A percentile compares a stretch with the other conserved stretches of the same genome.
Evolutionary conservation across 495 filamentous ascomycete genomes (phyloP).

Genomic region (Hypoxylon intermedium): DNA sequence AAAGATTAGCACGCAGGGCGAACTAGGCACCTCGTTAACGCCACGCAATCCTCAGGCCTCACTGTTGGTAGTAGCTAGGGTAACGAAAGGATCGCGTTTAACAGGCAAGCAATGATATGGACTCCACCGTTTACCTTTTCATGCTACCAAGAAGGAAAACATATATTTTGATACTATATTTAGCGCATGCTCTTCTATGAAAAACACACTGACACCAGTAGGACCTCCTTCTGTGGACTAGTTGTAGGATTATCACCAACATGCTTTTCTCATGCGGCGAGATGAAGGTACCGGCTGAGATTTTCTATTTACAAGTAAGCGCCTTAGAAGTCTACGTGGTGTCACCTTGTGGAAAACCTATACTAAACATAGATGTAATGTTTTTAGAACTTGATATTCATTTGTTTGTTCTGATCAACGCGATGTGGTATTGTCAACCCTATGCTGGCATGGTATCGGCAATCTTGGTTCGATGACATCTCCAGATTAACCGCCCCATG

Average conservation of each 20-base stretch:
- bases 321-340: not conserved
- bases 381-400: too few relatives aligned
- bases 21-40: not conserved
- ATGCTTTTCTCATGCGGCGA: not conserved
- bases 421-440: not conserved
- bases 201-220: too few relatives aligned
- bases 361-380: too few relatives aligned
- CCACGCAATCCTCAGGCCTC: not conserved
- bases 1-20: too few relatives aligned
- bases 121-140: not conserved
- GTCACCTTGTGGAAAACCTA: too few relatives aligned
- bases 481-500: too few relatives aligned
- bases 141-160: not conserved
- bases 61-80: not conserved
- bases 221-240: too few relatives aligned
- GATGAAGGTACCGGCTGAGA: not conserved
- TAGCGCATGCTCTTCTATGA: conserved; percentile 8
- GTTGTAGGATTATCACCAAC: not conserved
- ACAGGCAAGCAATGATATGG: not conserved
- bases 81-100: conserved; percentile 10
- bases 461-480: too few relatives aligned
- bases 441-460: too few relatives aligned
- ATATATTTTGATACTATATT: not conserved
- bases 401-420: conserved; percentile 10
- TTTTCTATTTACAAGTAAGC: conserved; percentile 4